Evolutionary conservation across 805 yeast genomes (phyloP).

Genomic region (Millerozyma miso): DNA sequence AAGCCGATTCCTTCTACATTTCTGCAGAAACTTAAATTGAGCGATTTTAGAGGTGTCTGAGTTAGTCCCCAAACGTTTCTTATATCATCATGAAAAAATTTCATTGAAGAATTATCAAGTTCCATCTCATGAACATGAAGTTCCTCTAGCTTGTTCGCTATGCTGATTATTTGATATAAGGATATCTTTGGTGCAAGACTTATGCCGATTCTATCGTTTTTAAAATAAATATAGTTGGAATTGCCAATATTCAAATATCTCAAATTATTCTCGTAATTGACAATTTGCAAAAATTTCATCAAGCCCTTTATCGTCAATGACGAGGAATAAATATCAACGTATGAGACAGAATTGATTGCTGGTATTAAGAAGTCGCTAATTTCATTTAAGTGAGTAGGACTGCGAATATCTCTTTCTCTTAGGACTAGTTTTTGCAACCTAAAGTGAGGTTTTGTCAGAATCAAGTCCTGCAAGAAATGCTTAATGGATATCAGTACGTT

Average conservation of each 20-base stretch:
- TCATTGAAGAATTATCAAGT: conserved; percentile 32
- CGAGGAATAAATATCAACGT: conserved; percentile 37
- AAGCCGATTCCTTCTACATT: conserved; percentile 37
- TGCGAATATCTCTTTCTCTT: conserved; percentile 23
- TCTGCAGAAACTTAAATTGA: conserved; percentile 35
- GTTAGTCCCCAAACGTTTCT: conserved; percentile 11
- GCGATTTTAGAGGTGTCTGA: conserved; percentile 13
- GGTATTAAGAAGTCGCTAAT: conserved; percentile 18
- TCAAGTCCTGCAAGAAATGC: conserved; percentile 23
- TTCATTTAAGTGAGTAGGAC: conserved; percentile 23
- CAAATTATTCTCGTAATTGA: conserved; percentile 24
- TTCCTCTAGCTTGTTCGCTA: conserved; percentile 15
- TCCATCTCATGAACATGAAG: conserved; percentile 32
- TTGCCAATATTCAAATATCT: conserved; percentile 32
- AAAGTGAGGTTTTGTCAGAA: conserved; percentile 26
- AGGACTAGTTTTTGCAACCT: conserved; percentile 21
- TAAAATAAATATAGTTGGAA: conserved; percentile 26
- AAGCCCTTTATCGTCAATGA: conserved; percentile 39
- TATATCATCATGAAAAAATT: conserved; percentile 24
- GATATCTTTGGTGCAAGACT: conserved; percentile 9
- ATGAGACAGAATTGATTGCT: conserved; percentile 18
- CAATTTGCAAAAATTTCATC: conserved; percentile 33
- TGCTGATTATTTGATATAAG: conserved; percentile 15
- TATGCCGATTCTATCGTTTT: conserved; percentile 14
- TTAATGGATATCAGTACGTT: conserved; percentile 25